Base-by-base conservation (phyloP, 78 protist genomes). In the Dictyostelium intermedium region DNA sequence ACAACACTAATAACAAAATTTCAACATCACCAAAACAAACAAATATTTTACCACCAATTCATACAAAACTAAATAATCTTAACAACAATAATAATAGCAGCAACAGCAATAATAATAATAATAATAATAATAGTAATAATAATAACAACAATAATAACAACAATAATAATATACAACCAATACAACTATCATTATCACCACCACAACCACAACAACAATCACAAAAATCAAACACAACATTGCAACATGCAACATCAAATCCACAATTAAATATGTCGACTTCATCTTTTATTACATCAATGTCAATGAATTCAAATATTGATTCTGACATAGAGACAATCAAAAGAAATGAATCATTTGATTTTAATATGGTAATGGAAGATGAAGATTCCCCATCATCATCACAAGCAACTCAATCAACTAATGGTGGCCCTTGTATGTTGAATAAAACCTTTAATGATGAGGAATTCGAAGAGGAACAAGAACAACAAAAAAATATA, bases 331-430 rank as follows among this genome's bases (percentile, higher is more conserved):
- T 69, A 27, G 70, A 76, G 5, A 11, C 74, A 66, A 72, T 87
- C 69, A 63, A 60, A 25, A 50, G 93, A 61, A 87, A 87, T 78
- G 82, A 78, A 50, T 87, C 93, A 61, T 87, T 87, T 66, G 93
- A 87, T 34, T 83, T 83, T 69, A 41, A 41, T 23, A 53, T 53
- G 70, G 70, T 47, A 27, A 10, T 66, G 41, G 50, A 60, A 8
- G 45, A 60, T 35, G 77, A 82, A 16, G 30, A 6, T 30, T n/a
- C 39, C 13, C 2, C 25, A 20, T 0, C 66, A 50, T 11, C 18
- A 56, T 56, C 66, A 5, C n/a, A 13, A 50, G 3, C 61, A 13
- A 14, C 25, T 56, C 66, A 56, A 56, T 27, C 25, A 56, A 56
- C 16, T 76, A 76, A 34, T 20, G 41, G 53, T 76, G 41, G 34